Conservation (phyloP, 441 rosid genomes). For the Jatropha multifida region DNA sequence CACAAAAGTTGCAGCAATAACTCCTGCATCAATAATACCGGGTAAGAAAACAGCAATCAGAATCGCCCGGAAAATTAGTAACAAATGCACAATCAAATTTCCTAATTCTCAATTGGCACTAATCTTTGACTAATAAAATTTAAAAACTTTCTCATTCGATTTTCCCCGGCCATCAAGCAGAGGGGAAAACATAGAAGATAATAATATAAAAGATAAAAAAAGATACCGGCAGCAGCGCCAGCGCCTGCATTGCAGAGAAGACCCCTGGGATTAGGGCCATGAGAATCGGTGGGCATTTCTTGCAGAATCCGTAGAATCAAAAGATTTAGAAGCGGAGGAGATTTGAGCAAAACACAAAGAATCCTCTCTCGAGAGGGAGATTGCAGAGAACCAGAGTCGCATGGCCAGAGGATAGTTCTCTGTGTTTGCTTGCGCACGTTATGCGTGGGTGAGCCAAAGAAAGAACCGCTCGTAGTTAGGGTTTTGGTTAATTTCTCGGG, state of each 20-base stretch:
- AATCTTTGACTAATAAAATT: background rate
- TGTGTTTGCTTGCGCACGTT: background rate
- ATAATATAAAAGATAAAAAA: background rate
- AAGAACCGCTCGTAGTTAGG: constrained; percentile 17
- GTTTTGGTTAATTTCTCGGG: background rate
- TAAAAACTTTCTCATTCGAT: too few species aligned
- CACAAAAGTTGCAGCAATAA: constrained; percentile 83
- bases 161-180: too few species aligned
- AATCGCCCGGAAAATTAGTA: background rate
- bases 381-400: constrained; percentile 69
- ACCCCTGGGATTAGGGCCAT: constrained; percentile 36
- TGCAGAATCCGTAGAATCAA: constrained; percentile 22
- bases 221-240: constrained; percentile 80
- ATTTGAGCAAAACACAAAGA: constrained; percentile 16
- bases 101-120: background rate
- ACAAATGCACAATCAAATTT: background rate
- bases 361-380: constrained; percentile 72
- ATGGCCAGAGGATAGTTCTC: constrained; percentile 51
- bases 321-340: constrained; percentile 17
- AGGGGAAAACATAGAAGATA: background rate
- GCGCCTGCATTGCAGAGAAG: constrained; percentile 57
- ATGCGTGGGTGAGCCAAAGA: constrained; percentile 26
- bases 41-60: background rate
- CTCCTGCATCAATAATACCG: constrained; percentile 53
- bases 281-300: constrained; percentile 58